Evolutionary conservation across 495 filamentous ascomycete species (phyloP).

Genomic region (Tuber melanosporum): DNA sequence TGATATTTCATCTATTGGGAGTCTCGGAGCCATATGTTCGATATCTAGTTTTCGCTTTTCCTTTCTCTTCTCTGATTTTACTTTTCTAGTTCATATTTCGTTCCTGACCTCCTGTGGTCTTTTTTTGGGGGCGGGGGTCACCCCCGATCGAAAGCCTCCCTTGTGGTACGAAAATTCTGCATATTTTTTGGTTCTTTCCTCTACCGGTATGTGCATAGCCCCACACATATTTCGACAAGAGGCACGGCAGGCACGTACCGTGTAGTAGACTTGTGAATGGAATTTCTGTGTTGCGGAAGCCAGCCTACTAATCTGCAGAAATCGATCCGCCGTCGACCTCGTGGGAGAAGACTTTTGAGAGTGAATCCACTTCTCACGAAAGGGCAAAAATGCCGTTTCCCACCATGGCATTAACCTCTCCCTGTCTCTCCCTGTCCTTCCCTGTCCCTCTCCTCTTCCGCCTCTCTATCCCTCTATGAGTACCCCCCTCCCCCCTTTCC

Average conservation of each 20-base stretch:
- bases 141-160: not conserved
- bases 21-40: not conserved
- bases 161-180: not conserved
- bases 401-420: not conserved
- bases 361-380: not conserved
- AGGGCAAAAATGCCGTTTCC: not conserved
- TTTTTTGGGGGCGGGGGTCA: not conserved
- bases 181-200: not conserved
- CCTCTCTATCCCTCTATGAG: not conserved
- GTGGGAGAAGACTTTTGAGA: slow-evolving; percentile 22
- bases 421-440: slow-evolving; percentile 15
- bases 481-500: slow-evolving; percentile 4
- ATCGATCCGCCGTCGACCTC: slow-evolving; percentile 38
- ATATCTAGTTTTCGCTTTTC: not conserved
- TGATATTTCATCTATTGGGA: slow-evolving; percentile 13
- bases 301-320: slow-evolving; percentile 32
- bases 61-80: not conserved
- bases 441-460: not conserved
- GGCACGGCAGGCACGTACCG: not conserved
- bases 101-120: not conserved
- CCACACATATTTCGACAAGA: not conserved
- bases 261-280: slow-evolving; percentile 4
- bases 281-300: slow-evolving; percentile 32
- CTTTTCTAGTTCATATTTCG: not conserved
- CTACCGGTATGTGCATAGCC: not conserved